Conservation (phyloP, 495 filamentous ascomycete species). For the Thozetella sp. region DNA sequence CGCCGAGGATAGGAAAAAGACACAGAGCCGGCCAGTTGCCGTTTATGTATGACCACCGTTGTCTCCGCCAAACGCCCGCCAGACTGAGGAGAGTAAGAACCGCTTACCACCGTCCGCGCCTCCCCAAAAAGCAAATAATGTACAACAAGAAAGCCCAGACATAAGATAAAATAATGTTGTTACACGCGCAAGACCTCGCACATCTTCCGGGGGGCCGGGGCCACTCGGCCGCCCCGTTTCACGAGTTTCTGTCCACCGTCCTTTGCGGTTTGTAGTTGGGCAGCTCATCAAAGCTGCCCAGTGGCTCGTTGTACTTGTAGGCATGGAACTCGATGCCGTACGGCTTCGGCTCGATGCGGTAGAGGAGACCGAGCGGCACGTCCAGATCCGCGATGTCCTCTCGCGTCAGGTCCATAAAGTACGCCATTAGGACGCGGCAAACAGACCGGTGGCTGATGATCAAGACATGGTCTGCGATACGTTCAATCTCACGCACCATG, state of each 20-base stretch:
- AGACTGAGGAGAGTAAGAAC: background rate
- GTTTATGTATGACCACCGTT: background rate
- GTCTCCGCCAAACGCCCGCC: background rate
- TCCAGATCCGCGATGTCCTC: slow-evolving; percentile 92
- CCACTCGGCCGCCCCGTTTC: slow-evolving; percentile 2
- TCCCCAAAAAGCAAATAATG: background rate
- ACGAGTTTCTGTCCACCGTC: slow-evolving; percentile 44
- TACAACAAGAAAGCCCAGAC: too few species aligned
- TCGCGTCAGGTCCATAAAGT: slow-evolving; percentile 88
- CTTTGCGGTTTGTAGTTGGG: slow-evolving; percentile 73
- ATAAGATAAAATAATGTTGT: background rate
- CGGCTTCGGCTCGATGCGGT: slow-evolving; percentile 94
- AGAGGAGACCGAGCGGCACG: slow-evolving; percentile 88
- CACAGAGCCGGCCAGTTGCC: background rate
- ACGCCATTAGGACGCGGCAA: slow-evolving; percentile 88
- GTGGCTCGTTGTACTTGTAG: slow-evolving; percentile 79
- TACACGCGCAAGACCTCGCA: background rate
- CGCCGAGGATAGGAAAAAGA: background rate
- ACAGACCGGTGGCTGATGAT: slow-evolving; percentile 90
- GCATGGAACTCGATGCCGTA: slow-evolving; percentile 97
- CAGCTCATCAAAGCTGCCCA: slow-evolving; percentile 79
- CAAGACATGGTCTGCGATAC: slow-evolving; percentile 92
- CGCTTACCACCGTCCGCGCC: too few species aligned
- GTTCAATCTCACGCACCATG: slow-evolving; percentile 95
- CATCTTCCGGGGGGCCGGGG: background rate